Base-by-base conservation (phyloP, 108 stramenopile species). In the Fragilaria crotonensis region DNA sequence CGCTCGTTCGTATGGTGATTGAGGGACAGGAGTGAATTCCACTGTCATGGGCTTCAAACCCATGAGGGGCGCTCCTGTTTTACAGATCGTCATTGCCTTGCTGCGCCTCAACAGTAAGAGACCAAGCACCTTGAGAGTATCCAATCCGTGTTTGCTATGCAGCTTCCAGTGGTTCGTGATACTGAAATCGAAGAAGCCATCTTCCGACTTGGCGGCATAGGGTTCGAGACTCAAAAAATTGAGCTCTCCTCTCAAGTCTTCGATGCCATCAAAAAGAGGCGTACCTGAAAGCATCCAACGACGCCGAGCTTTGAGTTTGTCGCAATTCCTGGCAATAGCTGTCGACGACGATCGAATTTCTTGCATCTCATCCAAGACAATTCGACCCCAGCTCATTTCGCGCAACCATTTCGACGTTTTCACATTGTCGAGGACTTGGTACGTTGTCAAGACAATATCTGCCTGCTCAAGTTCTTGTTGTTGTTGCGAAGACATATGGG, bases 251-350 rank as follows among this genome's bases (percentile, higher is more conserved):
- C 65, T 64, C 45, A 94, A 64, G 62, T 89, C 88, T 22, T 68
- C 53, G 33, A 94, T 78, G 44, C 79, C 82, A 48, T 78, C 68
- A 29, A 71, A 80, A 1, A 94, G 64, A 4, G 92, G 92, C 5
- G 92, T 94, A 0, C 92, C 92, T 3, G 67, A 70, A 23, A 89
- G 66, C 87, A 89, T 84, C 87, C 87, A 89, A 23, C 87, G 57
- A 22, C 78, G 66, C 25, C 49, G 45, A 46, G 70, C 57, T 29
- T 48, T 17, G 9, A 89, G 62, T 11, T 32, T 30, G 9, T 72
- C 67, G 48, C 87, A 89, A 30, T 52, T 66, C 60, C 72, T 68
- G 25, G 86, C 79, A 54, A 87, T 77, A n/a, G 47, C 36, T 19
- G 84, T 80, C n/a, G 81, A 90, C 22, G 79, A 66, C 5, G 73